Evolutionary conservation across 305 asterid genomes (phyloP).

Genomic region (Fraxinus platypoda): DNA sequence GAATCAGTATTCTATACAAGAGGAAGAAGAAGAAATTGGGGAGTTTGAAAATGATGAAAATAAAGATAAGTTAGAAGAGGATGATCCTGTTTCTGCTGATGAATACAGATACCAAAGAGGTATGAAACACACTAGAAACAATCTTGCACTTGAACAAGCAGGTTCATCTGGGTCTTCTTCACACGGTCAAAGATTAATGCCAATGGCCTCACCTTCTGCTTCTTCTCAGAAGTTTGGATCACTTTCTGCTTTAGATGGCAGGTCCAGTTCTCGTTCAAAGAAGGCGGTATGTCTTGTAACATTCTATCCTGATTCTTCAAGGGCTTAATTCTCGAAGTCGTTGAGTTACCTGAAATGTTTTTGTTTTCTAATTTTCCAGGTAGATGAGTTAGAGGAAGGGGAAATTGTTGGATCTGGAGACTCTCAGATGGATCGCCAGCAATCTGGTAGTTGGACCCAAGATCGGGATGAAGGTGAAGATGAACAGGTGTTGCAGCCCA

Average conservation of each 20-base stretch:
- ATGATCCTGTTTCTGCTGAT: constrained; percentile 54
- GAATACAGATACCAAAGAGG: constrained; percentile 59
- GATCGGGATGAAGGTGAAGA: constrained; percentile 98
- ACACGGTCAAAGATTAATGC: constrained; percentile 57
- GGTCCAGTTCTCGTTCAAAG: constrained; percentile 81
- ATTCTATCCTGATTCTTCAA: constrained; percentile 15
- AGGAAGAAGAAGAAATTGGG: constrained; percentile 75
- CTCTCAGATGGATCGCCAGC: constrained; percentile 85
- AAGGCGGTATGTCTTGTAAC: constrained; percentile 51
- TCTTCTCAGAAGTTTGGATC: constrained; percentile 99
- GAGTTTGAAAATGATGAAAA: constrained; percentile 86
- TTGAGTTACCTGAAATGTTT: constrained; percentile 14
- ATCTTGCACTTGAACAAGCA: constrained; percentile 51
- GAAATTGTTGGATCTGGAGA: constrained; percentile 93
- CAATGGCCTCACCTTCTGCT: constrained; percentile 67
- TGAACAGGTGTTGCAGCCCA: constrained; percentile 96
- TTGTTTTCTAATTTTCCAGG: constrained; percentile 40
- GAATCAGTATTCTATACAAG: constrained; percentile 67
- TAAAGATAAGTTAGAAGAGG: constrained; percentile 84
- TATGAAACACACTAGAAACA: constrained; percentile 47
- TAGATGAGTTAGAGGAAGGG: constrained; percentile 91
- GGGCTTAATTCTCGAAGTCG: constrained; percentile 5
- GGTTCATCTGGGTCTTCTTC: constrained; percentile 94
- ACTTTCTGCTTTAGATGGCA: constrained; percentile 90
- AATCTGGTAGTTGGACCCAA: constrained; percentile 96